These are phyloP conservation scores for Xylaria polymorpha DNA, from an alignment of 2,329 filamentous ascomycete species.

Conservation along the genomic window DNA sequence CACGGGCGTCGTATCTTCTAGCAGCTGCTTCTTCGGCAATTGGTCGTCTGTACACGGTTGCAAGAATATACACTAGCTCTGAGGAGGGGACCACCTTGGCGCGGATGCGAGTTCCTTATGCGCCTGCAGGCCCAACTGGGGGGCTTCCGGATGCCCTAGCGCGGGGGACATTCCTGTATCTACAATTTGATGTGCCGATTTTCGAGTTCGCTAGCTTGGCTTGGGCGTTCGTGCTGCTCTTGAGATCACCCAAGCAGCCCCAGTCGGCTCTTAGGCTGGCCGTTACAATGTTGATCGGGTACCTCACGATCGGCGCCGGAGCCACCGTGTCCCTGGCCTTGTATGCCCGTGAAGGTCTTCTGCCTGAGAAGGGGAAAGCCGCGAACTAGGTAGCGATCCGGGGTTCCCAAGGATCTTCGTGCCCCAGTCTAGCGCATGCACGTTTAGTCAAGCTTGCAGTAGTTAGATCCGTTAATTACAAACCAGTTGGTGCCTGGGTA, in stretches of 20 bases:
- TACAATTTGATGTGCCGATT: conserved; percentile 47
- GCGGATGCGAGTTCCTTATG: conserved; percentile 42
- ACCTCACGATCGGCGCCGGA: conserved; percentile 39
- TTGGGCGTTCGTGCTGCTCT: conserved; percentile 44
- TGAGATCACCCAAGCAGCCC: conserved; percentile 21
- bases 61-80: conserved; percentile 32
- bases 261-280: conserved; percentile 29
- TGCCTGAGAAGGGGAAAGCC: conserved; percentile 34
- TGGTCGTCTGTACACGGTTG: conserved; percentile 40
- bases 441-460: conserved; percentile 13
- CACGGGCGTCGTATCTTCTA: conserved; percentile 39
- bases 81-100: conserved; percentile 33
- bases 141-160: conserved; percentile 36
- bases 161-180: conserved; percentile 44
- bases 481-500: background rate
- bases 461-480: conserved; percentile 4
- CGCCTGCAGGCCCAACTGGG: conserved; percentile 36
- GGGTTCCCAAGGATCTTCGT: conserved; percentile 9
- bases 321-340: conserved; percentile 42
- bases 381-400: conserved; percentile 19
- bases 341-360: conserved; percentile 37
- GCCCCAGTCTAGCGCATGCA: conserved; percentile 19
- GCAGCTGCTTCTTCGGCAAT: conserved; percentile 39
- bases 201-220: conserved; percentile 42
- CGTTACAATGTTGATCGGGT: conserved; percentile 32